Conservation (phyloP, 164 flowering plant species). For the Magnolia kwangsiensis region DNA sequence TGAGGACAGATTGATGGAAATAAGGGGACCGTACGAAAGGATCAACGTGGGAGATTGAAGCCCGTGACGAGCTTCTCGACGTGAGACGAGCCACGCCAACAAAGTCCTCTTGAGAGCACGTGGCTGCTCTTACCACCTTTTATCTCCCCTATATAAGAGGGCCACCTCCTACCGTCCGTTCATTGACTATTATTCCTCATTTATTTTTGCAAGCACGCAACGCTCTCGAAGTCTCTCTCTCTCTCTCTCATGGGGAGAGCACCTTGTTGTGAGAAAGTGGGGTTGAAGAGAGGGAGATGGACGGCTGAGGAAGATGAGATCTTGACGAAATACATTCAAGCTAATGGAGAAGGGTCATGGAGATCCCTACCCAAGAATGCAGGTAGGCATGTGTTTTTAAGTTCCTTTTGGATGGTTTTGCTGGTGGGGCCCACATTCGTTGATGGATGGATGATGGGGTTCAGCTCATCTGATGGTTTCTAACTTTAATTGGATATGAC, state of each 20-base stretch:
- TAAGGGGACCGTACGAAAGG: no score
- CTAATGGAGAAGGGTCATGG: constrained; percentile 91
- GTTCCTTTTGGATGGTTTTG: neutral
- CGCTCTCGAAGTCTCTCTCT: neutral
- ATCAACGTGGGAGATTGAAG: constrained; percentile 41
- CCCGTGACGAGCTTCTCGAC: constrained; percentile 40
- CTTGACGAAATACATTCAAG: constrained; percentile 57
- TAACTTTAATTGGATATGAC: neutral
- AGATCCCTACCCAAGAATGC: constrained; percentile 90
- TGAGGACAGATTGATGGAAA: no score
- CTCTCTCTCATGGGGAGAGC: constrained; percentile 68
- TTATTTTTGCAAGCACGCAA: neutral
- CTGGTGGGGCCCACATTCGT: neutral
- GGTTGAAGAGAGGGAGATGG: constrained; percentile 87
- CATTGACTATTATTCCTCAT: neutral
- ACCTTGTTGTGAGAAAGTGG: constrained; percentile 93
- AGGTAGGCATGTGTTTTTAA: constrained; percentile 29
- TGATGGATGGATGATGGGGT: no score
- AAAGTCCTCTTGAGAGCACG: constrained; percentile 15
- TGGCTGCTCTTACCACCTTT: constrained; percentile 40
- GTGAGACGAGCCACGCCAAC: constrained; percentile 49
- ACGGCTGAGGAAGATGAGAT: constrained; percentile 77
- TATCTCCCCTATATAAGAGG: neutral
- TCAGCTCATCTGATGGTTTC: neutral
- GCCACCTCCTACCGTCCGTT: neutral